phyloP scores from a whole-genome alignment of 768 basidiomycete genomes.

The Boletales sp. region DNA sequence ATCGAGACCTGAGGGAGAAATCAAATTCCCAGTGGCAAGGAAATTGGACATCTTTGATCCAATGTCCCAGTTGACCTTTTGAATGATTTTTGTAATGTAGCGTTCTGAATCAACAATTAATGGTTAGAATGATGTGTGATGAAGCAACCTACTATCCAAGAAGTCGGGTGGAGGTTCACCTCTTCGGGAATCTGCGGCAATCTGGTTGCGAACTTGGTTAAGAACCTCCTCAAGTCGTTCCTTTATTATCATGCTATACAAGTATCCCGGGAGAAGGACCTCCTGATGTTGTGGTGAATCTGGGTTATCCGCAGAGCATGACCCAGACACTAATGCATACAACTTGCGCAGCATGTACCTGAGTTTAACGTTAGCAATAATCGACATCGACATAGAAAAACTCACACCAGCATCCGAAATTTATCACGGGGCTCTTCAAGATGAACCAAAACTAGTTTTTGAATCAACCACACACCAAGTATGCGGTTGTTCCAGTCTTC shows the following conservation, averaged over 20 bases:
- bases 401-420: slow-evolving; percentile 87
- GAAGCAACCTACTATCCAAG: slow-evolving; percentile 63
- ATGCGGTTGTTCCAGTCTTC: slow-evolving; percentile 89
- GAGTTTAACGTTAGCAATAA: slow-evolving; percentile 7
- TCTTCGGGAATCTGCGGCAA: slow-evolving; percentile 71
- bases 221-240: slow-evolving; percentile 92
- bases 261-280: slow-evolving; percentile 85
- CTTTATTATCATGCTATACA: slow-evolving; percentile 98
- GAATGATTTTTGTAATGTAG: slow-evolving; percentile 74
- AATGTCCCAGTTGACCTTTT: slow-evolving; percentile 86
- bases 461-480: slow-evolving; percentile 78
- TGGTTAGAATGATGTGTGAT: neutral
- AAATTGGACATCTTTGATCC: slow-evolving; percentile 90
- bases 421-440: slow-evolving; percentile 86
- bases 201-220: slow-evolving; percentile 64
- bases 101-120: slow-evolving; percentile 46
- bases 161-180: slow-evolving; percentile 80
- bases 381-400: neutral
- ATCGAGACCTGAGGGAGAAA: slow-evolving; percentile 93
- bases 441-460: slow-evolving; percentile 88
- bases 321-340: slow-evolving; percentile 84
- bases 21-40: slow-evolving; percentile 93
- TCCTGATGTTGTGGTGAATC: slow-evolving; percentile 99
- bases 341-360: slow-evolving; percentile 98
- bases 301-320: slow-evolving; percentile 92